These are phyloP conservation scores for Mimosa bimucronata DNA, from an alignment of 306 rosid species.

Conservation along the genomic window DNA sequence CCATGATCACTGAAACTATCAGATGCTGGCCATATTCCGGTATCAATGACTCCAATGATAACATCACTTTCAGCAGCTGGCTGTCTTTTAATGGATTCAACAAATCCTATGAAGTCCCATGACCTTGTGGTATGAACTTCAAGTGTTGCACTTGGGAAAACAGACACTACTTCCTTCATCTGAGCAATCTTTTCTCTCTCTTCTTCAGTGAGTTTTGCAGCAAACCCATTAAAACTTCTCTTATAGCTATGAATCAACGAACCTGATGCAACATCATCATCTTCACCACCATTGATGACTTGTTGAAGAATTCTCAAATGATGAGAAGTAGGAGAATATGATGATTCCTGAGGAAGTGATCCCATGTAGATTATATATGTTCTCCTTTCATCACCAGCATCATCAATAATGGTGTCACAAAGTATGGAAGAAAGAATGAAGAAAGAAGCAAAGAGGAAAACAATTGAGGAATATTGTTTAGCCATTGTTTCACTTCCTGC, in stretches of 20 bases:
- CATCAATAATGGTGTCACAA: neutral
- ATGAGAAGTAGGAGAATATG: slow-evolving; percentile 24
- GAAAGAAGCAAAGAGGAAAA: neutral
- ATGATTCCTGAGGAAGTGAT: slow-evolving; percentile 7
- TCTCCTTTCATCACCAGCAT: neutral
- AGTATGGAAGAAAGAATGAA: neutral
- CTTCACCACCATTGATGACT: neutral
- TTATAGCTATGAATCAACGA: slow-evolving; percentile 1
- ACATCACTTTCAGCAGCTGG: slow-evolving; percentile 36
- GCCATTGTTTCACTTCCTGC: neutral
- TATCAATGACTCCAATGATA: slow-evolving; percentile 50
- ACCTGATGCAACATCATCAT: neutral
- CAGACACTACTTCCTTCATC: slow-evolving; percentile 44
- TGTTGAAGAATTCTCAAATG: slow-evolving; percentile 31
- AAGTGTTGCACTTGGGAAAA: slow-evolving; percentile 39
- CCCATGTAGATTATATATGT: slow-evolving; percentile 24
- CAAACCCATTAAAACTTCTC: slow-evolving; percentile 36
- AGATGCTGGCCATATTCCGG: slow-evolving; percentile 55
- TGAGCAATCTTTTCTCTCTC: slow-evolving; percentile 4
- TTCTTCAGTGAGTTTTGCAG: slow-evolving; percentile 26
- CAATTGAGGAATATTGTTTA: neutral
- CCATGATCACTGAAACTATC: slow-evolving; percentile 44
- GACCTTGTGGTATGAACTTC: slow-evolving; percentile 53
- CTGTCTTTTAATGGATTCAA: neutral
- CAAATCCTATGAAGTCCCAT: slow-evolving; percentile 53